Evolutionary conservation across 1,284 basidiomycete genomes (phyloP).

Genomic region (Phaffia rhodozyma): DNA sequence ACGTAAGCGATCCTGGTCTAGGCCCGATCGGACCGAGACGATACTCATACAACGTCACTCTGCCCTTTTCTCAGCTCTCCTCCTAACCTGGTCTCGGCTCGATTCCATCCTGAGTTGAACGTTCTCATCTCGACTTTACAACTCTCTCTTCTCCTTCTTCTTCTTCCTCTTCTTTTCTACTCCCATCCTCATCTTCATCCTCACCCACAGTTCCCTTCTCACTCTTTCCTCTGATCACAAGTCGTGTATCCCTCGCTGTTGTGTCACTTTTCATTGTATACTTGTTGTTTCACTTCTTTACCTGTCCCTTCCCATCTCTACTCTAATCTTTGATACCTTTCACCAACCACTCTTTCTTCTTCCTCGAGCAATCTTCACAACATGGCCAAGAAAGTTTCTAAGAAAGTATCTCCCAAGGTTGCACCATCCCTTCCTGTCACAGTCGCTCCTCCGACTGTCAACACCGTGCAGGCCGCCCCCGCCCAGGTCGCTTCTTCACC

Average conservation of each 20-base stretch:
- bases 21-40: background rate
- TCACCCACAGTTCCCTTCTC: background rate
- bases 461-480: background rate
- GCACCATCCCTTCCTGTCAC: background rate
- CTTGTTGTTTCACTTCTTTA: background rate
- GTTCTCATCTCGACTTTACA: background rate
- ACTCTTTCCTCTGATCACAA: background rate
- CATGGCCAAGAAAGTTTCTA: background rate
- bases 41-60: background rate
- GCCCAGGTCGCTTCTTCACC: background rate
- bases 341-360: background rate
- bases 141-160: background rate
- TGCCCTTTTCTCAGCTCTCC: background rate
- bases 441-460: background rate
- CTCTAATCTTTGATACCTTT: background rate
- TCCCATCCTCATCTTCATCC: background rate
- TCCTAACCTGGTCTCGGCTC: background rate
- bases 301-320: background rate
- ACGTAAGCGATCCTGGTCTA: background rate
- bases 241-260: background rate
- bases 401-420: background rate
- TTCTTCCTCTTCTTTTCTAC: background rate
- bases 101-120: background rate
- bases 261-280: too few relatives aligned
- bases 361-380: background rate